Base-by-base conservation (phyloP, 1,139 yeast genomes). In the Suhomyces bokatorum region DNA sequence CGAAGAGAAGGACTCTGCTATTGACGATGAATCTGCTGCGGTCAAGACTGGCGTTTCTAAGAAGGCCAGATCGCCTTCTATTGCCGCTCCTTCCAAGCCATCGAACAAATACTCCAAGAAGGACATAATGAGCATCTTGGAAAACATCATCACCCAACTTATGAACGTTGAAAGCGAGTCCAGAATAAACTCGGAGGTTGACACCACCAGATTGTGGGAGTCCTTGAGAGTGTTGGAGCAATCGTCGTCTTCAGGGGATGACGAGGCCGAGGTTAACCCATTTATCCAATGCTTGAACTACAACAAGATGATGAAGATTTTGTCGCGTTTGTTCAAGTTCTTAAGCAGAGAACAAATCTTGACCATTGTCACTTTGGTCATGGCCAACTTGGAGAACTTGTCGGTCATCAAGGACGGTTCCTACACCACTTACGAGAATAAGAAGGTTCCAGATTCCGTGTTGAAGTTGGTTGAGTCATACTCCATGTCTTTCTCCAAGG, bases 321-420 rank as follows among this genome's bases (percentile, higher is more conserved):
- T 93, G 69, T 91, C 93, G 39, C 83, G 99, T 66, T 78, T 89
- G 49, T 89, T 90, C 75, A 85, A 90, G 60, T 89, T 90, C 62
- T 76, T 93, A 59, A 73, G 80, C 39, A 77, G 85, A 54, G 90
- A 87, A 57, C 95, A 89, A 61, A 82, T 88, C 51, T 73, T 88
- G 55, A 85, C 95, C 26, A 76, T 89, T 47, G 79, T 88, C 42
- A 88, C 95, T 32, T 80, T 88, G 50, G 75, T 93, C 35, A 86
- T 90, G 76, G 83, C 89, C 34, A 87, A 90, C 61, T 74, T 93
- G 58, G 91, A 89, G 53, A 82, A 87, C 54, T 77, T 91, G 55
- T 84, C 85, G 56, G 91, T 91, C 35, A 81, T 91, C 45, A 78
- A 85, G 55, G 73, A 83, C 51, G 93, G 96, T 20, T 85, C 91